These are phyloP conservation scores for Lactarius pseudohatsudake DNA, from an alignment of 768 basidiomycete genomes.

Conservation along the genomic window DNA sequence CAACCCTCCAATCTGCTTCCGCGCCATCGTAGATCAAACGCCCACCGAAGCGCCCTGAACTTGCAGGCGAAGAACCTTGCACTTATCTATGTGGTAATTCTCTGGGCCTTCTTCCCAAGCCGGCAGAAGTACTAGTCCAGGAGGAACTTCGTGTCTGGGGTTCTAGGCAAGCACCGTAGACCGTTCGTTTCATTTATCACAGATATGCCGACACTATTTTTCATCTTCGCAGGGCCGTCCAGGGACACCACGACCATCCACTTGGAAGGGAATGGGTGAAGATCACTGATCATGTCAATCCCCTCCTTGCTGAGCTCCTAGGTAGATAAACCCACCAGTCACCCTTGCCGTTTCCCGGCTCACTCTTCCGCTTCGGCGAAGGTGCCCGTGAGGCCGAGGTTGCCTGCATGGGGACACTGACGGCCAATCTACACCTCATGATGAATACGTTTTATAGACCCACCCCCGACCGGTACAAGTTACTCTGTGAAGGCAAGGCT, in stretches of 20 bases:
- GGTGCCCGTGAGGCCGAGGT: slow-evolving; percentile 89
- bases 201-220: slow-evolving; percentile 22
- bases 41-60: slow-evolving; percentile 20
- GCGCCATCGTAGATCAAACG: slow-evolving; percentile 8
- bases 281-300: slow-evolving; percentile 69
- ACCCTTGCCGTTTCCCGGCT: slow-evolving; percentile 9
- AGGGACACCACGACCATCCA: slow-evolving; percentile 91
- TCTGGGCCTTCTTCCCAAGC: slow-evolving; percentile 77
- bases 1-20: slow-evolving; percentile 13
- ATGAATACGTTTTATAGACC: slow-evolving; percentile 95
- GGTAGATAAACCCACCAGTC: slow-evolving; percentile 48
- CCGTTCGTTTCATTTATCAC: slow-evolving; percentile 26
- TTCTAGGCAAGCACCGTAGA: slow-evolving; percentile 47
- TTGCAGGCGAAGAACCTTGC: slow-evolving; percentile 50
- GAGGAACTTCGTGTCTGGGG: slow-evolving; percentile 88
- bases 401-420: slow-evolving; percentile 93
- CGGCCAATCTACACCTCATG: slow-evolving; percentile 93
- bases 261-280: slow-evolving; percentile 78
- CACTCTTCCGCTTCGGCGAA: slow-evolving; percentile 38
- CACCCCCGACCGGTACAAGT: slow-evolving; percentile 80
- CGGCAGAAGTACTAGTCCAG: slow-evolving; percentile 67
- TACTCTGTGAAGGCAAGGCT: slow-evolving; percentile 89
- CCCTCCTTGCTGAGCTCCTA: slow-evolving; percentile 75
- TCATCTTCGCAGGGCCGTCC: slow-evolving; percentile 60
- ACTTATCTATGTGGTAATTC: slow-evolving; percentile 97